Base-by-base conservation (phyloP, 176 grass and related monocot species). In the Rhynchospora breviuscula region DNA sequence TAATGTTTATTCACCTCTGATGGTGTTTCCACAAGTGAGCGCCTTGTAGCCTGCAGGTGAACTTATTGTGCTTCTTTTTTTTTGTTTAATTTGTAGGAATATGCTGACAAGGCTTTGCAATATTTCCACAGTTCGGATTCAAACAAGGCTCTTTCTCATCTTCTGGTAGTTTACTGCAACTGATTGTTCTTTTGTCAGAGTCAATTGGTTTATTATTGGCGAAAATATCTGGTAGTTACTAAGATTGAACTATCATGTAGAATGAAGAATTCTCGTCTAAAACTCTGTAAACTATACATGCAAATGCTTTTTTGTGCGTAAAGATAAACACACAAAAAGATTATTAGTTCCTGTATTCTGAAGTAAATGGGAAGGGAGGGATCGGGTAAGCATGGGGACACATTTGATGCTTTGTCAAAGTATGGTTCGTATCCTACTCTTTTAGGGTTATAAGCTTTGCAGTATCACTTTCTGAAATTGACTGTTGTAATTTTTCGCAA, bases 71-170 rank as follows among this genome's bases (percentile, higher is more conserved):
- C 7, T 40, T 9, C 19, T 82, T 48, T 5, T 29, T 74, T n/a
- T 15, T 19, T 26, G 21, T 89, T 88, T 88, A 49, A 85, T 86
- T 89, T 64, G 88, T 79, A 99, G 97, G 97, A 93, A 66, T 86
- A 96, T 92, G 93, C 97, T 88, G 93, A 92, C 62, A 96, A 88
- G 81, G 89, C 91, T 49, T 75, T 95, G 78, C 96, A 93, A 67
- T 95, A 99, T 90, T 99, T 95, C 67, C 51, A 95, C 58, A 89
- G 89, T 81, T 83, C 88, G 47, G 91, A 95, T 71, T 88, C 91
- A 23, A 85, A 56, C 60, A 91, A 89, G 65, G 77, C 93, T 84
- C 85, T 99, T 69, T 75, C 89, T 90, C 88, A 89, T 11, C 81
- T 98, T 82, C 75, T 98, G 97, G 96, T 99, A 89, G 58, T 83